Evolutionary conservation across 2,329 filamentous ascomycete genomes (phyloP), one percentile per base, ranked within the genome.

Genomic region (Trichoderma pleuroti): DNA sequence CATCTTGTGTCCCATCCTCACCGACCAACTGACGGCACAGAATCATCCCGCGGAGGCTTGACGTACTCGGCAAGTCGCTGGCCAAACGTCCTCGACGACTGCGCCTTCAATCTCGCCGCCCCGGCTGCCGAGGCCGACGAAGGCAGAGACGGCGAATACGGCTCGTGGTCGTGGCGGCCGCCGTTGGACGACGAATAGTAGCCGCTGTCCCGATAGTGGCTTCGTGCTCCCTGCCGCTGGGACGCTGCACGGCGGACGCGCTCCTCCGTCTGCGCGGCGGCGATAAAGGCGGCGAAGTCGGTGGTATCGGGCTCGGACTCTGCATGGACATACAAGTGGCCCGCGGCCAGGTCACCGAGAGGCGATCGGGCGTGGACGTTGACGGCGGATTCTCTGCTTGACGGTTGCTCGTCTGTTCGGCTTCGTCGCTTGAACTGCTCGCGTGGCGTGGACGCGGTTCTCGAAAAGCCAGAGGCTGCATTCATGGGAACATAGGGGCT

Each of bases 271-370:
- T 74, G 56, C 5, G 73, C 73, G 18, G 73, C 72, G 26, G 72
- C 71, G 18, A 76, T 68, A 66, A 77, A 77, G 12, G 72, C 59
- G 8, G 70, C 66, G 54, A 74, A 77, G 71, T 78, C 76, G 65
- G 39, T 71, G 30, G 71, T 52, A 49, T 61, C 21, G 28, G 52
- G 26, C 18, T 64, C 60, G 52, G 68, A 59, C 10, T 64, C 57
- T 7, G 57, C 30, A 26, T 68, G 57, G 49, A 68, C 39, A n/a
- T 64, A 71, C 12, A 68, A 59, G n/a, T 71, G 70, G 59, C 70
- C 70, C 10, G 64, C 52, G 10, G 64, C 64, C 7, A 68, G 14
- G n/a, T 60, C 52, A 11, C 64, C 32, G n/a, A 42, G 49, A 21
- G 63, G 63, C 12, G 49, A 66, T 8, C 24, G 54, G 21, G 49